A percentile compares a stretch with the other conserved stretches of the same genome.
phyloP scores from a whole-genome alignment of 139 green algal species.

The Tetraselmis striata region DNA sequence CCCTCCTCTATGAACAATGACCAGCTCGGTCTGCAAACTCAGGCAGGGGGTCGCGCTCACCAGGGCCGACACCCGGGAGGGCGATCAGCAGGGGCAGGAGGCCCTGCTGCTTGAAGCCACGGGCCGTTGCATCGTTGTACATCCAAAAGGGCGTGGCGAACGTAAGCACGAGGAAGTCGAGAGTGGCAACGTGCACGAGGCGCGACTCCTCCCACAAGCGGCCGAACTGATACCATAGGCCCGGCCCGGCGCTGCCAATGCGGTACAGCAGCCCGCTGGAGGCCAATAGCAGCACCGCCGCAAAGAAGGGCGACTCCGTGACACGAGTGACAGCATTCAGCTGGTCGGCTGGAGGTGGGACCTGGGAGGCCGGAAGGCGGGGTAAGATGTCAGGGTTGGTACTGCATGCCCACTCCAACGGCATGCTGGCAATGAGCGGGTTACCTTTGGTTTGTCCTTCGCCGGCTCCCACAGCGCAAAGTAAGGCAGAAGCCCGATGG shows the following conservation, averaged over 20 bases:
- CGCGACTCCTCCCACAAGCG: not conserved
- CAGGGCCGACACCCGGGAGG: not conserved
- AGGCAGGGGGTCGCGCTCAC: no score
- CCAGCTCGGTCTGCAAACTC: no score
- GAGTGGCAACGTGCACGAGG: slow-evolving; percentile 1
- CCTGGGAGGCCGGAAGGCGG: no score
- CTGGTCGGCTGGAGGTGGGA: not conserved
- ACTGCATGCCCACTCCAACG: no score
- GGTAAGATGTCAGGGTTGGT: no score
- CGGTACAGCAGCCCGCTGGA: not conserved
- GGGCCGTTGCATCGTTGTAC: not conserved
- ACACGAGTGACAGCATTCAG: not conserved
- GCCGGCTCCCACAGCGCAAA: not conserved
- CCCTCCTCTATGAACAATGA: no score
- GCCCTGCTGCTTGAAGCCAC: not conserved
- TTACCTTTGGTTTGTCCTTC: not conserved
- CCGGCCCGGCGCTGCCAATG: not conserved
- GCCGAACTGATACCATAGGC: not conserved
- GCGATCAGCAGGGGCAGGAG: not conserved
- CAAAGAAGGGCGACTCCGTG: not conserved
- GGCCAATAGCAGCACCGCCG: not conserved
- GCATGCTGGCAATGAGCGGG: no score
- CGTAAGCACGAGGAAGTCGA: slow-evolving; percentile 8
- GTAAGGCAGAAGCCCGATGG: slow-evolving; percentile 3
- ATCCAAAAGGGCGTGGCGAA: slow-evolving; percentile 7